These are phyloP conservation scores for Monilinia fructicola DNA, from an alignment of 2,329 filamentous ascomycete genomes.

Conservation along the genomic window DNA sequence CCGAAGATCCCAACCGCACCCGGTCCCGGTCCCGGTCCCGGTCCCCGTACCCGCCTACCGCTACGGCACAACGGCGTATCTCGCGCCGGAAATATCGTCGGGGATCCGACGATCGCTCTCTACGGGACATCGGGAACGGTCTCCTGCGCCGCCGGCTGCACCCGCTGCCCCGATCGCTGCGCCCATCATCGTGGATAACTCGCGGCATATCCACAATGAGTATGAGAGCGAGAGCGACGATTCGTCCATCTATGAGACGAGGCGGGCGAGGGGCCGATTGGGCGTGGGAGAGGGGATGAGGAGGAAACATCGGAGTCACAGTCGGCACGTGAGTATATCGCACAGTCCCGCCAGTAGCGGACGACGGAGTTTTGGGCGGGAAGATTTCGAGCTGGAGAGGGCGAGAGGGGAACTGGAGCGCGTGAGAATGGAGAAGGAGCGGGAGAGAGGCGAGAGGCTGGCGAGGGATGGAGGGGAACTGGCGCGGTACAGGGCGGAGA, in stretches of 20 bases:
- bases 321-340: conserved; percentile 20
- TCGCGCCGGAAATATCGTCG: conserved; percentile 32
- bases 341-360: not conserved
- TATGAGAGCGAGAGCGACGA: conserved; percentile 20
- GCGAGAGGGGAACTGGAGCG: conserved; percentile 48
- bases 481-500: too few species aligned
- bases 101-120: conserved; percentile 28
- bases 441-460: conserved; percentile 47
- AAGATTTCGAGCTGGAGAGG: conserved; percentile 44
- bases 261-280: conserved; percentile 33
- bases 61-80: conserved; percentile 26
- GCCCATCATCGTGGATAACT: conserved; percentile 58
- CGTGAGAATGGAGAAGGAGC: conserved; percentile 44
- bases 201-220: conserved; percentile 34
- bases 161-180: conserved; percentile 28
- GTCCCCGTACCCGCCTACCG: conserved; percentile 26
- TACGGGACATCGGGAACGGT: conserved; percentile 23
- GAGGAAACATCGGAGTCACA: conserved; percentile 15
- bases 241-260: not conserved
- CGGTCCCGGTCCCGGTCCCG: conserved; percentile 24
- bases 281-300: not conserved
- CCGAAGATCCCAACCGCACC: conserved; percentile 33
- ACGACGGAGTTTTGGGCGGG: conserved; percentile 31
- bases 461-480: conserved; percentile 35
- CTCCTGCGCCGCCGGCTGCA: conserved; percentile 24